Percentiles rank a stretch among this genome's conserved stretches.
Conservation (phyloP, 176 grass and related monocot genomes). For the Bonia amplexicaulis region DNA sequence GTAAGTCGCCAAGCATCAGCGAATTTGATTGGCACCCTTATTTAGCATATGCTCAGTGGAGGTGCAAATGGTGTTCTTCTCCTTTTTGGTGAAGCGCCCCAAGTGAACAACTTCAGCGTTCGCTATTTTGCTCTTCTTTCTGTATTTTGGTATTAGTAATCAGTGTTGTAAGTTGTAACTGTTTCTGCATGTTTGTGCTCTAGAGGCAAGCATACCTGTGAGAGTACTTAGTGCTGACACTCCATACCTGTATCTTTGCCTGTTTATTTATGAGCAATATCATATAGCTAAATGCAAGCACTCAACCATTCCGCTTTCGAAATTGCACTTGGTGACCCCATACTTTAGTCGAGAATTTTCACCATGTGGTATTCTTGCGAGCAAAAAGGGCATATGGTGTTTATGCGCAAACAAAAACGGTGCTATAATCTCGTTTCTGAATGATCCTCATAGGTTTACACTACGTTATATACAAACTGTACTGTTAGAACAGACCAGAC, state of each 20-base stretch:
- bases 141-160: slow-evolving; percentile 6
- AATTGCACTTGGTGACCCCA: no score
- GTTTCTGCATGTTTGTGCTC: slow-evolving; percentile 27
- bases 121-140: background rate
- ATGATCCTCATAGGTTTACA: background rate
- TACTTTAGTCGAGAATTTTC: background rate
- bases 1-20: slow-evolving; percentile 42
- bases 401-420: background rate
- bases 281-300: slow-evolving; percentile 6
- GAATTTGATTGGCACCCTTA: slow-evolving; percentile 30
- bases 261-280: slow-evolving; percentile 17
- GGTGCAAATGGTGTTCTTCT: background rate
- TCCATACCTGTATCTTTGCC: slow-evolving; percentile 36
- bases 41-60: slow-evolving; percentile 17
- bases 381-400: background rate
- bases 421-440: background rate
- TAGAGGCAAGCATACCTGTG: slow-evolving; percentile 41
- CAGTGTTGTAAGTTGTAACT: slow-evolving; percentile 47
- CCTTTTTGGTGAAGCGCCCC: slow-evolving; percentile 24
- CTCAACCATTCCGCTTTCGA: background rate
- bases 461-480: background rate
- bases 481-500: background rate
- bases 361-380: background rate
- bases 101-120: slow-evolving; percentile 3
- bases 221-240: slow-evolving; percentile 14